Conservation (phyloP, 345 rosid species). For the Lepidium africanum region DNA sequence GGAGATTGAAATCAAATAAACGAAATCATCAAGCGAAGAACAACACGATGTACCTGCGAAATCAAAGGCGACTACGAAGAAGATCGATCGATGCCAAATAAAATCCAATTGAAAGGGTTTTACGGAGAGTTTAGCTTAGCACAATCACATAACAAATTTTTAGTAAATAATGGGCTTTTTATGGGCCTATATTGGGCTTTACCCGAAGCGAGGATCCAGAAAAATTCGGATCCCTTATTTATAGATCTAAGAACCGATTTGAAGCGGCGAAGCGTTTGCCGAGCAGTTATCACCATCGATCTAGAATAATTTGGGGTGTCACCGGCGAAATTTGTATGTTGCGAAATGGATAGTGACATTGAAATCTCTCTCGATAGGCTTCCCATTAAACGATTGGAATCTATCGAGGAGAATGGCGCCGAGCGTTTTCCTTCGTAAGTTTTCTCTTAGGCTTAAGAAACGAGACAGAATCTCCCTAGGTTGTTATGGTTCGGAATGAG, state of each 20-base stretch:
- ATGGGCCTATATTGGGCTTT: slow-evolving; percentile 20
- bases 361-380: slow-evolving; percentile 81
- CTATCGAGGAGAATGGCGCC: slow-evolving; percentile 72
- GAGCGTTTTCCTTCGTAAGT: slow-evolving; percentile 78
- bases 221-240: neutral
- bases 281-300: slow-evolving; percentile 10
- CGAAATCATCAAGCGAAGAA: neutral
- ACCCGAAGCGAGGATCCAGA: slow-evolving; percentile 2
- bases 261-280: neutral
- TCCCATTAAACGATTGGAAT: slow-evolving; percentile 66
- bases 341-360: slow-evolving; percentile 49
- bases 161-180: neutral
- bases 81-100: neutral
- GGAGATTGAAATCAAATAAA: neutral
- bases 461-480: neutral
- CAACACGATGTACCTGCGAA: slow-evolving; percentile 12
- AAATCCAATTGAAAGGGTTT: slow-evolving; percentile 17
- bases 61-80: slow-evolving; percentile 24
- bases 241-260: neutral
- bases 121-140: neutral
- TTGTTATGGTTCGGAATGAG: neutral
- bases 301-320: neutral
- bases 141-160: neutral
- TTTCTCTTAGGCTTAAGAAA: neutral
- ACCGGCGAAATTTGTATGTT: neutral